Base-by-base conservation (phyloP, 257 asterid species). In the Solanum rostratum region DNA sequence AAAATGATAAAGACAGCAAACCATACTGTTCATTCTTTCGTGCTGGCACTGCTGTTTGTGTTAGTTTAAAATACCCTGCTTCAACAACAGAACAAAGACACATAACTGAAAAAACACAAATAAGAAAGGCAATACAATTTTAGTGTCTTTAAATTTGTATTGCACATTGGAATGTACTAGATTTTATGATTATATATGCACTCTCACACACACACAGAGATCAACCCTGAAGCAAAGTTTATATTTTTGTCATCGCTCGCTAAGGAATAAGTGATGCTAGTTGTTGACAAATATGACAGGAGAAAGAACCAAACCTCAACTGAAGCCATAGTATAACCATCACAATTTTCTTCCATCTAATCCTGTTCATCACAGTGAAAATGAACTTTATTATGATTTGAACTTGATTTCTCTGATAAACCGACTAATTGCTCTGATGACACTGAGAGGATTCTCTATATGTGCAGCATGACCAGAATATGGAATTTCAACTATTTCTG, bases 381-480 rank as follows among this genome's bases (percentile, higher is more conserved):
- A 76, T 76, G 60, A 49, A 15, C 60, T 49, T 78, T 18, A 29
- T 50, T 50, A 27, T 27, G 82, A 78, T 27, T 16, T 50, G 45
- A 50, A 4, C 54, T 68, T 63, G 41, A 68, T 66, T 22, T 50
- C 37, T 49, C 81, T 68, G 68, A 83, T 27, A 65, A 93, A 97
- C 85, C 86, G 90, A 74, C 91, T 88, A 29, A 97, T 57, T 84
- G 95, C 97, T 85, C 89, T 71, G 73, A 97, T 92, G 60, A 94
- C 94, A 39, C 90, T 88, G 73, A 95, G 96, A 55, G 98, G 99
- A 88, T 95, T 97, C 92, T 97, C 98, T 54, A 97, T 86, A 90
- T 97, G 99, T 7, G 92, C 97, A 79, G 98, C 98, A 89, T 97
- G 99, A 54, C 99, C 98, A 30, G 94, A 91, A 73, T 84, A 83